phyloP scores from a whole-genome alignment of 768 basidiomycete species.

The Tephrocybe sp. region DNA sequence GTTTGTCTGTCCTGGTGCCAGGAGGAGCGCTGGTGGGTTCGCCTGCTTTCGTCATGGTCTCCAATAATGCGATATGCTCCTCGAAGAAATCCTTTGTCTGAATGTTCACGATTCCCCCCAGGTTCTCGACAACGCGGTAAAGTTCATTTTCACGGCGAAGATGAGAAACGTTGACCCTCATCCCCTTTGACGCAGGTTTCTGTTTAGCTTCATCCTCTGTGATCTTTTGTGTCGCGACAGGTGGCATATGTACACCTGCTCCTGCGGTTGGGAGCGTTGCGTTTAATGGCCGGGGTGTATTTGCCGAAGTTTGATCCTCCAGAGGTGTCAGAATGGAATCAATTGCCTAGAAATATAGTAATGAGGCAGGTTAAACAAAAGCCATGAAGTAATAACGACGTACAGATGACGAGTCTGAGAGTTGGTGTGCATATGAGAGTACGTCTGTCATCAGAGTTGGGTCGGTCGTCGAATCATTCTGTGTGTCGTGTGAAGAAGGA shows the following conservation, averaged over 20 bases:
- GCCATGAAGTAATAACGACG: neutral
- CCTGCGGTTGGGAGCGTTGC: neutral
- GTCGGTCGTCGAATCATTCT: constrained; percentile 12
- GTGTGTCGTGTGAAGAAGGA: neutral
- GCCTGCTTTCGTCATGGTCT: constrained; percentile 51
- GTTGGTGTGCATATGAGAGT: constrained; percentile 3
- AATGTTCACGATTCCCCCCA: constrained; percentile 66
- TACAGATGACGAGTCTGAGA: neutral
- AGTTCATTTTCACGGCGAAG: constrained; percentile 82
- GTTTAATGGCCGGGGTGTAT: neutral
- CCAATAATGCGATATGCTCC: constrained; percentile 61
- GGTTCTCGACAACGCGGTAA: constrained; percentile 56
- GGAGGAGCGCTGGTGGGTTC: constrained; percentile 69
- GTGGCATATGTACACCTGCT: neutral
- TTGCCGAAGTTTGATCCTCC: neutral
- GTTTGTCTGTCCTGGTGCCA: constrained; percentile 70
- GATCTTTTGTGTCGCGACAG: neutral
- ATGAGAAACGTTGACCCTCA: constrained; percentile 69
- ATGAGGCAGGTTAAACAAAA: neutral
- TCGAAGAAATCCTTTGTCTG: constrained; percentile 70
- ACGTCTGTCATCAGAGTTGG: constrained; percentile 13
- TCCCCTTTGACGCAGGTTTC: constrained; percentile 6
- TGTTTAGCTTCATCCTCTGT: neutral
- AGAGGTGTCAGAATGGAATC: neutral
- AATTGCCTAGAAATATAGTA: neutral